Conservation (phyloP, 176 grass and related monocot species). For the Dendrocalamus sinicus region DNA sequence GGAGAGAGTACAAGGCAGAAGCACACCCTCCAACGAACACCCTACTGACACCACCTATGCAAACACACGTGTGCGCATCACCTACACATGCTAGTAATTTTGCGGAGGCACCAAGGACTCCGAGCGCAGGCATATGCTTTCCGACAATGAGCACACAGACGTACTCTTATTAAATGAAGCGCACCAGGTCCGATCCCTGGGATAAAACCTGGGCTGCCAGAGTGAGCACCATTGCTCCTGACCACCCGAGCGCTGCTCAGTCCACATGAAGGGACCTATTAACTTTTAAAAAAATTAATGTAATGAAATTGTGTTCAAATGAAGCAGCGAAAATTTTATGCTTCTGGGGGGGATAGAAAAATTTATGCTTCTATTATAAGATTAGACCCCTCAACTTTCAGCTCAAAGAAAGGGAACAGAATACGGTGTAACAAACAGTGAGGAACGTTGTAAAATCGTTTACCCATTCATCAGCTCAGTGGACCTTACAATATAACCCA, state of each 20-base stretch:
- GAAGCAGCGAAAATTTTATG: not conserved
- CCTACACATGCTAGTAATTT: not conserved
- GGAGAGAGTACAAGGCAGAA: not conserved
- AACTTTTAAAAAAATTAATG: not conserved
- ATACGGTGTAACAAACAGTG: not conserved
- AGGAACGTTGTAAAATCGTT: constrained; percentile 20
- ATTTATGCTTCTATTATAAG: not conserved
- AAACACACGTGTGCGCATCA: not conserved
- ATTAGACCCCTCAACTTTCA: not conserved
- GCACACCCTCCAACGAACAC: not conserved
- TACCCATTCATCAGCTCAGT: constrained; percentile 62
- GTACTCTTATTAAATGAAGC: constrained; percentile 1
- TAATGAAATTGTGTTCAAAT: constrained; percentile 8
- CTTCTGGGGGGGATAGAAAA: not conserved
- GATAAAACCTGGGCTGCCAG: not conserved
- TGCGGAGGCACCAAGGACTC: not conserved
- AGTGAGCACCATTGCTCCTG: not conserved
- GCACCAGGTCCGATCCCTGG: not conserved
- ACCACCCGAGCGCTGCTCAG: not conserved
- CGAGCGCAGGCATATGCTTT: not conserved
- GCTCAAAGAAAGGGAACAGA: not conserved
- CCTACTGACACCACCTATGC: not conserved
- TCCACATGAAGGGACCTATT: not conserved
- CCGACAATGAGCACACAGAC: not conserved
- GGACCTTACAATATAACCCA: constrained; percentile 60